Conservation (phyloP, 306 rosid genomes). For the Cyclanthera cordifolia region DNA sequence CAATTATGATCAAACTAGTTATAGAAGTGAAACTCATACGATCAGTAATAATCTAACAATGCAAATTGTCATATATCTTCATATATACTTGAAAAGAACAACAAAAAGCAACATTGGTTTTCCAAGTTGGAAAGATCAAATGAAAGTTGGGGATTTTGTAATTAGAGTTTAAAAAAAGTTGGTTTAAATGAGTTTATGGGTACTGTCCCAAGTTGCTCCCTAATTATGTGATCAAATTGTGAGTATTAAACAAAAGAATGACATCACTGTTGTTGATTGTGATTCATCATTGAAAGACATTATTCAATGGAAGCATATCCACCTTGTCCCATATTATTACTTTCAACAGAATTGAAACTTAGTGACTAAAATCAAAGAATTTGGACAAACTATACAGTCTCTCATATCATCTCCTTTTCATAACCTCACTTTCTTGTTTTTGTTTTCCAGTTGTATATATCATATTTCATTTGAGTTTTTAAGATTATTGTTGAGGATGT, state of each 20-base stretch:
- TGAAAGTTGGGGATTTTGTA: too few relatives aligned
- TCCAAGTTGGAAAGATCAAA: not conserved
- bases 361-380: constrained; percentile 9
- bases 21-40: too few relatives aligned
- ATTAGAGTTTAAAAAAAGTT: not conserved
- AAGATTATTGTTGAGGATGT: too few relatives aligned
- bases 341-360: not conserved
- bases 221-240: not conserved
- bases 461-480: too few relatives aligned
- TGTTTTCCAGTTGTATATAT: not conserved
- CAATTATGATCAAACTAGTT: too few relatives aligned
- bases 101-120: too few relatives aligned
- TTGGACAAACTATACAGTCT: not conserved
- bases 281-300: constrained; percentile 8
- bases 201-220: constrained; percentile 12
- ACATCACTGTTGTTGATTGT: constrained; percentile 11
- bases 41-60: too few relatives aligned
- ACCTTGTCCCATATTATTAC: constrained; percentile 8
- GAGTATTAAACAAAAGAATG: constrained; percentile 8
- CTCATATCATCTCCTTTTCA: not conserved
- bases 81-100: too few relatives aligned
- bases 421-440: not conserved
- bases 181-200: not conserved
- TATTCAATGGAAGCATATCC: constrained; percentile 10
- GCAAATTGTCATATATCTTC: too few relatives aligned